Conservation (phyloP, 352 stramenopile genomes). For the Phytophthora aleatoria region DNA sequence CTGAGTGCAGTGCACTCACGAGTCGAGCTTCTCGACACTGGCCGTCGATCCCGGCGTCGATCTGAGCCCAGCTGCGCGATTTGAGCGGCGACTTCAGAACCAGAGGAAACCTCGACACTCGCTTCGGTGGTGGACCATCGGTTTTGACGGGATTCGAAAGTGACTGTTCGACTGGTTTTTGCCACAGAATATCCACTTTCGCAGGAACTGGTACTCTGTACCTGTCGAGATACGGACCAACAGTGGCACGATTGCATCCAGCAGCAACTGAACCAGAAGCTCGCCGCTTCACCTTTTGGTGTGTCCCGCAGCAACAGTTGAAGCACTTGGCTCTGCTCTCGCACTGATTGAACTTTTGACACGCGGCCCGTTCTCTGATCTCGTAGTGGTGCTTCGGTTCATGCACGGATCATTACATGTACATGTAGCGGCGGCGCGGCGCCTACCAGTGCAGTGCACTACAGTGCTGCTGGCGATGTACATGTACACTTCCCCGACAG, state of each 20-base stretch:
- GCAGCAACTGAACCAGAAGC: conserved; percentile 22
- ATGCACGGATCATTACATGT: not conserved
- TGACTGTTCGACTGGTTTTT: conserved; percentile 25
- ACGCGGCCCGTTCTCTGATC: conserved; percentile 19
- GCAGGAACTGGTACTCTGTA: conserved; percentile 8
- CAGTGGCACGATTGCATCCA: conserved; percentile 25
- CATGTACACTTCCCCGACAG: conserved; percentile 20
- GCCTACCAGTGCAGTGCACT: not conserved
- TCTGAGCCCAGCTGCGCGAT: conserved; percentile 26
- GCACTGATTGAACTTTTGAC: conserved; percentile 29
- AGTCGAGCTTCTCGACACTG: not conserved
- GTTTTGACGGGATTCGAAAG: conserved; percentile 11
- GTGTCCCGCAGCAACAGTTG: not conserved
- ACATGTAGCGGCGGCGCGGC: not conserved
- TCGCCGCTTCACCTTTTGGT: not conserved
- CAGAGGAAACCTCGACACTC: conserved; percentile 11
- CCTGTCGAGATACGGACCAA: conserved; percentile 22
- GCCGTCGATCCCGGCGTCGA: conserved; percentile 13
- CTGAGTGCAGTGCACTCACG: not conserved
- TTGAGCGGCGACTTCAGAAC: conserved; percentile 17
- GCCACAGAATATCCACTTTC: conserved; percentile 21
- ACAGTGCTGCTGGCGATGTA: conserved; percentile 4
- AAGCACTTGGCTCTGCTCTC: conserved; percentile 17
- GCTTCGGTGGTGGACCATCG: conserved; percentile 16
- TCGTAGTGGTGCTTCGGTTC: conserved; percentile 21